Percentiles rank a stretch among this genome's conserved stretches.
Conservation (phyloP, 768 basidiomycete species). For the Lentinula aciculospora region DNA sequence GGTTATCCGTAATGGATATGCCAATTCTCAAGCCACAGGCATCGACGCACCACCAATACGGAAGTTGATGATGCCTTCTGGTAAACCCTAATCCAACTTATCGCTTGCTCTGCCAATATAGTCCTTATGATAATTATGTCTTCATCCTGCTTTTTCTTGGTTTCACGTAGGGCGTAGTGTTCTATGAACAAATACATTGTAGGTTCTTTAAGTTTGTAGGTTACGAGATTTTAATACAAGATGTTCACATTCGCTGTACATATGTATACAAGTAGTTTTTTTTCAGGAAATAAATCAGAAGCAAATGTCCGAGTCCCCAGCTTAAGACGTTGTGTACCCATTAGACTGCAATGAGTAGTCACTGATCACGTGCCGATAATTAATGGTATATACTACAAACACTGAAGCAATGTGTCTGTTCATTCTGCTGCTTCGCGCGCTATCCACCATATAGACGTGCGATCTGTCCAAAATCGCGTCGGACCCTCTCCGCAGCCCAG, state of each 20-base stretch:
- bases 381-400: too few relatives aligned
- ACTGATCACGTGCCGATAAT: too few relatives aligned
- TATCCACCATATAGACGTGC: too few relatives aligned
- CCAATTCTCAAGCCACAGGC: background rate
- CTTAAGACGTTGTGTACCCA: too few relatives aligned
- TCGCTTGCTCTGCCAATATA: background rate
- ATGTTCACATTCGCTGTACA: too few relatives aligned
- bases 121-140: background rate
- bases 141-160: background rate
- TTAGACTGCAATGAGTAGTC: too few relatives aligned
- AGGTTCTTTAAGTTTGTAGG: background rate
- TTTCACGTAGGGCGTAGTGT: background rate
- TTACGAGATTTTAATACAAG: background rate
- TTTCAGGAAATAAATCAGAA: too few relatives aligned
- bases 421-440: too few relatives aligned
- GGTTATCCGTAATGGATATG: background rate
- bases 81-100: background rate
- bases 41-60: constrained; percentile 4
- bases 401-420: too few relatives aligned
- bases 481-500: background rate
- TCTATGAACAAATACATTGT: background rate
- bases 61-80: constrained; percentile 7
- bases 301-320: too few relatives aligned
- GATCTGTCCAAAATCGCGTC: background rate
- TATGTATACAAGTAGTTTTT: too few relatives aligned